phyloP scores from a whole-genome alignment of 352 stramenopile species.

The Phytophthora parvispora region DNA sequence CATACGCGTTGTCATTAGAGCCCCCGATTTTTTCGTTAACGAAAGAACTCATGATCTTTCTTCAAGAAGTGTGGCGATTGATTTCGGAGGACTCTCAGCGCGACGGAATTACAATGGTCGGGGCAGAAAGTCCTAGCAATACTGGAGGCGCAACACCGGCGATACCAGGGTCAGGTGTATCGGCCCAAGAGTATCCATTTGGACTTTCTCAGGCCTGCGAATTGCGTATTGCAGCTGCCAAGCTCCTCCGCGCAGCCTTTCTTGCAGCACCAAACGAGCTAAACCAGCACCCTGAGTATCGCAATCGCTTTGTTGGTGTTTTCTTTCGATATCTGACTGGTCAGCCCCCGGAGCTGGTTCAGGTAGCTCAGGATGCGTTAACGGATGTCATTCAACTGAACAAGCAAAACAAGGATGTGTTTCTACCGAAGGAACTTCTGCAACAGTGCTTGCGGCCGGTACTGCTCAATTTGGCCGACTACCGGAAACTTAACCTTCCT shows the following conservation, averaged over 20 bases:
- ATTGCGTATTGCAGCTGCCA: constrained; percentile 89
- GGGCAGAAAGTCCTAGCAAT: constrained; percentile 32
- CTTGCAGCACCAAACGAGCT: constrained; percentile 84
- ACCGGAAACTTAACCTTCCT: constrained; percentile 97
- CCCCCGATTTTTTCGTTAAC: constrained; percentile 86
- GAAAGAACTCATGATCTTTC: constrained; percentile 88
- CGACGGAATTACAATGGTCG: constrained; percentile 32
- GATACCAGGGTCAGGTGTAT: constrained; percentile 52
- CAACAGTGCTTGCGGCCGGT: constrained; percentile 97
- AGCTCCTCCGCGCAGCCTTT: constrained; percentile 90
- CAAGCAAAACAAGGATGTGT: constrained; percentile 89
- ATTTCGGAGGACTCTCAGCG: constrained; percentile 80
- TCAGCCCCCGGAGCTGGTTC: constrained; percentile 85
- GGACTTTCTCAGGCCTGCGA: constrained; percentile 84
- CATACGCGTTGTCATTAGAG: constrained; percentile 77
- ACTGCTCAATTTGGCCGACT: constrained; percentile 97
- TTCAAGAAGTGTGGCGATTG: constrained; percentile 88
- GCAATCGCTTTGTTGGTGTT: constrained; percentile 89
- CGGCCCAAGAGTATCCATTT: constrained; percentile 90
- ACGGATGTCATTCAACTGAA: constrained; percentile 88
- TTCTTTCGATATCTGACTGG: constrained; percentile 94
- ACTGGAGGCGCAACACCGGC: constrained; percentile 31
- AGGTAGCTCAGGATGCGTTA: constrained; percentile 84
- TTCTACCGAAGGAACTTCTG: constrained; percentile 96
- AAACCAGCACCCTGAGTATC: constrained; percentile 86